Conservation (phyloP, 306 rosid genomes). For the Prunus mira region DNA sequence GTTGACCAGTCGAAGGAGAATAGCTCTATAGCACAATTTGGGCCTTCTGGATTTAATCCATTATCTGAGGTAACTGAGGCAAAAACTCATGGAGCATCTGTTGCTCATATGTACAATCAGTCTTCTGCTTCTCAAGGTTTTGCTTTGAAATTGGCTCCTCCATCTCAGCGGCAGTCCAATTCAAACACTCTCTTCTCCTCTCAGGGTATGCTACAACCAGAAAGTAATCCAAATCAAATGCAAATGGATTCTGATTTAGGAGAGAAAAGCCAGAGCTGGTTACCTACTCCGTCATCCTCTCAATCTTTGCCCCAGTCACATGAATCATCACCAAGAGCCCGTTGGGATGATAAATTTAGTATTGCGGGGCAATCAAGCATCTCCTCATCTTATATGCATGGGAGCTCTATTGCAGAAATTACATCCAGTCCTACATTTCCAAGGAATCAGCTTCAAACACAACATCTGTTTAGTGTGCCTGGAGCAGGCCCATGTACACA, state of each 20-base stretch:
- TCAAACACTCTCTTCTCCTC: constrained; percentile 29
- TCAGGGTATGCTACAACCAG: constrained; percentile 30
- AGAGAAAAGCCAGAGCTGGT: constrained; percentile 32
- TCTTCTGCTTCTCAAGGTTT: constrained; percentile 40
- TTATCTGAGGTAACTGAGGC: constrained; percentile 28
- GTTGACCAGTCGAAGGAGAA: constrained; percentile 38
- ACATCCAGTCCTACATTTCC: constrained; percentile 34
- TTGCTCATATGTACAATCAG: constrained; percentile 37
- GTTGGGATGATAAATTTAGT: constrained; percentile 37
- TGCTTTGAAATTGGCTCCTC: constrained; percentile 41
- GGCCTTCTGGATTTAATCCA: constrained; percentile 27
- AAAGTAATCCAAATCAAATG: constrained; percentile 31
- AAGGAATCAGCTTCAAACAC: constrained; percentile 43
- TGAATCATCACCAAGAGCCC: constrained; percentile 33
- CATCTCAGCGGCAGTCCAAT: constrained; percentile 34
- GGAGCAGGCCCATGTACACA: constrained; percentile 25
- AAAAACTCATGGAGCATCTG: constrained; percentile 14
- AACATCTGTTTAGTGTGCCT: constrained; percentile 21
- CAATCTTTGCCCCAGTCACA: constrained; percentile 28
- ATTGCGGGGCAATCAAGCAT: constrained; percentile 23
- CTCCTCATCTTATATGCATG: constrained; percentile 28
- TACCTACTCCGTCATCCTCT: constrained; percentile 23
- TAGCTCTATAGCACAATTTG: constrained; percentile 24
- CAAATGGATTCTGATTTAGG: constrained; percentile 27
- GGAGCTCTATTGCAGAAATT: constrained; percentile 24